Evolutionary conservation across 257 asterid genomes (phyloP), one percentile per base, ranked within the genome.

Genomic region (Lantana camara): DNA sequence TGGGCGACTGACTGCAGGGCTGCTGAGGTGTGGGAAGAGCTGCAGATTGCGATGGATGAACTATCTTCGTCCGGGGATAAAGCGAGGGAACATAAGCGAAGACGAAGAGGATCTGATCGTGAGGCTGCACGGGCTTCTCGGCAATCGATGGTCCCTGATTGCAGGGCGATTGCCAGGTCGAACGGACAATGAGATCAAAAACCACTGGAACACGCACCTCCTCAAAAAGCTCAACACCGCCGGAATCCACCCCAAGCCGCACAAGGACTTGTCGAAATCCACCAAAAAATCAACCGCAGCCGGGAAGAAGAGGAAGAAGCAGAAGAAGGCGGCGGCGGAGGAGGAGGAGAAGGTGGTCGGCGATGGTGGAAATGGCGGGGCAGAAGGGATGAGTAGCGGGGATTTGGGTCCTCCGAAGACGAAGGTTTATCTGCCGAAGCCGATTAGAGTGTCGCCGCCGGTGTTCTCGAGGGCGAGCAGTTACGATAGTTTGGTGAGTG

Each of bases 31-130:
- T 57, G 95, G 96, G 0, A 88, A 88, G 88, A 88, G 96, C 67
- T 88, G 96, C 58, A 55, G 96, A 27, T 30, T 88, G 34, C 29
- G 96, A 51, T 88, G 96, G 96, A 82, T 85, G 89, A 88, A 88
- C 13, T 88, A 88, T 57, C 87, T 88, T 3, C 78, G 89, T 4
- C 96, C 91, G 1, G 96, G 88, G 7, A 83, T 88, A 3, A 85
- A 82, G 62, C 74, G 96, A 57, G 96, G 96, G 20, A 77, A 85
- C 62, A 77, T 88, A 24, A 64, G 69, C 34, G 35, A 67, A 16
- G 96, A 85, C 15, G 96, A 85, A 54, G 95, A 85, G 29, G 95
- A 88, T 53, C 77, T 88, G 10, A 83, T 88, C 58, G 69, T 83
- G 0, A 75, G 95, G 30, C 80, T 85, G 1, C 95, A 85, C 68